Base-by-base conservation (phyloP, 768 basidiomycete species). In the Pleurotus giganteus region DNA sequence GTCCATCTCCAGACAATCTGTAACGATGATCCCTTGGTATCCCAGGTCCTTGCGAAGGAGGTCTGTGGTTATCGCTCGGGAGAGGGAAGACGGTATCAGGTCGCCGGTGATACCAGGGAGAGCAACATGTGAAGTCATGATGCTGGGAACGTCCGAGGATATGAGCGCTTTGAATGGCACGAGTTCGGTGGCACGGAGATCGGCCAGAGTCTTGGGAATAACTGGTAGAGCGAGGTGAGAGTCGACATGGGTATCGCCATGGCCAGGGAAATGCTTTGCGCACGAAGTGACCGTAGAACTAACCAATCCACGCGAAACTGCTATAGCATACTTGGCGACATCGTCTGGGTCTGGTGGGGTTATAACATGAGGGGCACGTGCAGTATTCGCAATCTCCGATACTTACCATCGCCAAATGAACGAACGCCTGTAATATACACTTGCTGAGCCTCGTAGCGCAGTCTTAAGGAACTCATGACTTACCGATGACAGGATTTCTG, bases 61-160 rank as follows among this genome's bases (percentile, higher is more conserved):
- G 12, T 68, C 77, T 0, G 73, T 82, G 24, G 81, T 84, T 23
- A 86, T 75, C 37, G 60, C 60, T 1, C 69, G 65, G 1, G 84
- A 84, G 21, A 88, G 73, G 4, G 88, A 89, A 27, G 76, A 76
- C 3, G 88, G 86, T 3, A 71, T 76, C 56, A 81, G 76, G 45
- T 75, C 71, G 4, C 79, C 79, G 0, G 78, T 82, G 21, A 88
- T 63, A 4, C 75, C 57, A 0, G 86, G 86, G 1, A 88, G 72
- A 2, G 86, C 84, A 78, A 88, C 87, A 64, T 89, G 87, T 0
- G 84, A 87, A 0, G 84, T 82, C 88, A 89, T 89, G 49, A 89
- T 74, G 23, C 78, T 84, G 0, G 84, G 76, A 1, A 83, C 60
- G 4, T 68, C 61, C 3, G 60, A 59, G 19, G 70, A 57, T 36